Conservation (phyloP, 2,329 filamentous ascomycete species). For the Talaromyces piceae region DNA sequence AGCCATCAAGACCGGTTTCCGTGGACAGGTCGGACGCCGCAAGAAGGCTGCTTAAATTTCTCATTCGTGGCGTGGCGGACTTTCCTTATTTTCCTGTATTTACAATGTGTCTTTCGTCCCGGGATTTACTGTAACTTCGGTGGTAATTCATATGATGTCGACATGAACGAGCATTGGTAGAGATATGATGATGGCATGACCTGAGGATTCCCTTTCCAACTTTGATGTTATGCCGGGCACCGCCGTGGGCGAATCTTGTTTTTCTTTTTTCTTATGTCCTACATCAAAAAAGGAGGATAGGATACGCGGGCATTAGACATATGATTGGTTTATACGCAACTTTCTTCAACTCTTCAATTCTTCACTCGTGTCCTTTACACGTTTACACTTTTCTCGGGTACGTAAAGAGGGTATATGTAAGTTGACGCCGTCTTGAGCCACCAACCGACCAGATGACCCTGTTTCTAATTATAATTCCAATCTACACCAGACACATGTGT, state of each 20-base stretch:
- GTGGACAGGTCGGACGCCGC: slow-evolving; percentile 97
- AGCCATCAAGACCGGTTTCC: slow-evolving; percentile 99
- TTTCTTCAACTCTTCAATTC: not conserved
- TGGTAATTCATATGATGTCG: not conserved
- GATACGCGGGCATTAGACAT: not conserved
- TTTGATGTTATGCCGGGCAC: not conserved
- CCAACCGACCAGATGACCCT: not conserved
- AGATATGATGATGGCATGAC: slow-evolving; percentile 1
- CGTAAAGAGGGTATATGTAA: no score
- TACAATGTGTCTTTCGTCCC: not conserved
- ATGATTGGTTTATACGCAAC: not conserved
- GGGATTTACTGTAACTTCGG: not conserved
- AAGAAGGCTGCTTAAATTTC: slow-evolving; percentile 58
- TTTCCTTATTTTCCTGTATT: not conserved
- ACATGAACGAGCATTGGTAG: slow-evolving; percentile 12
- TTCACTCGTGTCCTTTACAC: no score
- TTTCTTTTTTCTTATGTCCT: slow-evolving; percentile 4
- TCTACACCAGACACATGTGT: no score
- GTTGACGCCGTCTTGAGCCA: no score
- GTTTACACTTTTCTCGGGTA: no score
- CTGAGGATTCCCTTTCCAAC: not conserved
- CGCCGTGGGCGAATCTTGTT: not conserved
- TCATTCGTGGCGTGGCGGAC: not conserved
- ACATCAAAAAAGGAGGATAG: not conserved
- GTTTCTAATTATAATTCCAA: not conserved